Conservation (phyloP, 2,329 filamentous ascomycete genomes). For the Cladophialophora bantiana region DNA sequence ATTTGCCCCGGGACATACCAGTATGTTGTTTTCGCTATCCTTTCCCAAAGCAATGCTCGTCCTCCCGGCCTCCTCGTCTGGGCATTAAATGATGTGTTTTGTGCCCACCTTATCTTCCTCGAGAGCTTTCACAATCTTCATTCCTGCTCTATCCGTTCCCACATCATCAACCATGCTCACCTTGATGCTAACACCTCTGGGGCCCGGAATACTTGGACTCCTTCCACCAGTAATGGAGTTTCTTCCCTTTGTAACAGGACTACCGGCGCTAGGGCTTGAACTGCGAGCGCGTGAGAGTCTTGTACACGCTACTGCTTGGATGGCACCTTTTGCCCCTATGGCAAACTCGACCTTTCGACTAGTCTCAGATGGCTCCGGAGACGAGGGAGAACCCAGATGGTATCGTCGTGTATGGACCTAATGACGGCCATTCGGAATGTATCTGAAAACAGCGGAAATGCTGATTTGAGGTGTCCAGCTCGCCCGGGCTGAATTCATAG, state of each 20-base stretch:
- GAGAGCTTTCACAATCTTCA: neutral
- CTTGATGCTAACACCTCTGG: neutral
- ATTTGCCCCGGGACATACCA: slow-evolving; percentile 10
- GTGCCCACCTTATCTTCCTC: slow-evolving; percentile 2
- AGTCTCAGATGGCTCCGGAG: slow-evolving; percentile 1
- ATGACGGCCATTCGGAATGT: neutral
- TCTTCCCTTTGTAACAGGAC: neutral
- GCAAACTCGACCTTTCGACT: neutral
- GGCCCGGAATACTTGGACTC: neutral
- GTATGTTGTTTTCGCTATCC: slow-evolving; percentile 5
- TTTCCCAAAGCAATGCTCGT: slow-evolving; percentile 11
- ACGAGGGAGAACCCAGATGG: neutral
- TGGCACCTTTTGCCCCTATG: neutral
- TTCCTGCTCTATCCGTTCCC: neutral
- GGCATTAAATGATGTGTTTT: slow-evolving; percentile 4
- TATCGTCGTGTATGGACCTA: neutral
- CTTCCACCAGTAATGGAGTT: neutral
- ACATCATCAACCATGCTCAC: slow-evolving; percentile 9
- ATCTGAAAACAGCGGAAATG: neutral
- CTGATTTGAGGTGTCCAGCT: neutral
- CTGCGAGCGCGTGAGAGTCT: neutral
- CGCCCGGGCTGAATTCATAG: neutral
- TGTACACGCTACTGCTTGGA: slow-evolving; percentile 3
- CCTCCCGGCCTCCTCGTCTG: neutral
- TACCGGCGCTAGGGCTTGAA: neutral